Conservation (phyloP, 108 stramenopile species). For the Chaetoceros tenuissimus region DNA sequence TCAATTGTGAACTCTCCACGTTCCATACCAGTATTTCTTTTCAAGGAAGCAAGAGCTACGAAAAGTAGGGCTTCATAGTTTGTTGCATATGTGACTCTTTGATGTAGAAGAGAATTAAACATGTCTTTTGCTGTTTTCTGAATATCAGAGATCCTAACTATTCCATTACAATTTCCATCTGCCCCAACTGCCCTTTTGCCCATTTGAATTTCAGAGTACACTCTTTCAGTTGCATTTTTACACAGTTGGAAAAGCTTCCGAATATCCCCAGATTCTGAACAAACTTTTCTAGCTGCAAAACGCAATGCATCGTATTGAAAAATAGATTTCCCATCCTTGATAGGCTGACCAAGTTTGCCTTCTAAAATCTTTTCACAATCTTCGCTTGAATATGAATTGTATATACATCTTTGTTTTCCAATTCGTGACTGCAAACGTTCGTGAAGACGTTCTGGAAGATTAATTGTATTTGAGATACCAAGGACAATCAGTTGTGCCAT, state of each 20-base stretch:
- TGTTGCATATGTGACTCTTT: constrained; percentile 41
- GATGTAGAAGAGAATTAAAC: constrained; percentile 30
- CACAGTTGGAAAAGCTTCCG: constrained; percentile 90
- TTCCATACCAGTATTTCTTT: constrained; percentile 38
- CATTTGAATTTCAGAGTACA: constrained; percentile 24
- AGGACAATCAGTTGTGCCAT: constrained; percentile 66
- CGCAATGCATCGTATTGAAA: constrained; percentile 73
- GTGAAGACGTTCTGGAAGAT: constrained; percentile 86
- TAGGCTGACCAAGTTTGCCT: constrained; percentile 36
- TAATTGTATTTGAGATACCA: constrained; percentile 97
- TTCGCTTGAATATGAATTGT: constrained; percentile 47
- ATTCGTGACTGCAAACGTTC: constrained; percentile 74
- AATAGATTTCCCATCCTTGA: constrained; percentile 2
- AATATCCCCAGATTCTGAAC: constrained; percentile 84
- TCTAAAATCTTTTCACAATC: constrained; percentile 52
- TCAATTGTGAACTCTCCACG: constrained; percentile 49
- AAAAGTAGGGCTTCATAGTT: constrained; percentile 64
- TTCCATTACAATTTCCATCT: constrained; percentile 11
- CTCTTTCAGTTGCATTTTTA: constrained; percentile 72
- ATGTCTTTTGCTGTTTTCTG: constrained; percentile 52
- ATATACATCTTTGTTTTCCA: constrained; percentile 48
- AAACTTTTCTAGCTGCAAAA: constrained; percentile 87
- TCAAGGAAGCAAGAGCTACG: constrained; percentile 54
- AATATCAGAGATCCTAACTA: constrained; percentile 52
- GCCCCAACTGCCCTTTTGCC: constrained; percentile 9